These are phyloP conservation scores for Exobasidium cylindrosporum DNA, from an alignment of 1,284 basidiomycete species.

Conservation along the genomic window DNA sequence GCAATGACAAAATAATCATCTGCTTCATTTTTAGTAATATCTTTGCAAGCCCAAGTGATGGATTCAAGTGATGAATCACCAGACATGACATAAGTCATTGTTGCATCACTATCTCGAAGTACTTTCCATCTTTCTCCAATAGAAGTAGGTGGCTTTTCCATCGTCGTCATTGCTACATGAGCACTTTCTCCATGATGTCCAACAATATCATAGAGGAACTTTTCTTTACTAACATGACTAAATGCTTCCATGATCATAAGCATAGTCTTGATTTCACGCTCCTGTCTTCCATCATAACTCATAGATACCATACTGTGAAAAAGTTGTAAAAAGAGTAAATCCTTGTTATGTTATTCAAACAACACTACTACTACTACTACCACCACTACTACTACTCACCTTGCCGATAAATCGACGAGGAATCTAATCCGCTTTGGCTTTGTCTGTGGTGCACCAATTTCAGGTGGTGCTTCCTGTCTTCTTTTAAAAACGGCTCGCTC, in stretches of 20 bases:
- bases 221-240: constrained; percentile 31
- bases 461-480: constrained; percentile 48
- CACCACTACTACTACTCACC: no score
- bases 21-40: constrained; percentile 28
- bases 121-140: constrained; percentile 49
- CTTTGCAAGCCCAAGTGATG: constrained; percentile 21
- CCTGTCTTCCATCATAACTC: constrained; percentile 50
- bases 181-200: constrained; percentile 54
- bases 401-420: constrained; percentile 51
- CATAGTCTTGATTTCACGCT: constrained; percentile 48
- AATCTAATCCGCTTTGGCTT: constrained; percentile 57
- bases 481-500: constrained; percentile 55
- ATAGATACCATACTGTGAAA: constrained; percentile 54
- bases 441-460: constrained; percentile 51
- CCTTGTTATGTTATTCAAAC: no score
- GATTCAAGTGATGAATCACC: constrained; percentile 39
- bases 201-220: constrained; percentile 53
- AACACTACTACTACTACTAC: no score
- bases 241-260: constrained; percentile 56
- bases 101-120: constrained; percentile 31
- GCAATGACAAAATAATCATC: constrained; percentile 57
- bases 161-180: constrained; percentile 48
- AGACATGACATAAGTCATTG: constrained; percentile 16
- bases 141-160: constrained; percentile 36
- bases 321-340: no score